Evolutionary conservation across 192 early-diverging fungal genomes (phyloP).

Genomic region (Chytriomyces sp.): DNA sequence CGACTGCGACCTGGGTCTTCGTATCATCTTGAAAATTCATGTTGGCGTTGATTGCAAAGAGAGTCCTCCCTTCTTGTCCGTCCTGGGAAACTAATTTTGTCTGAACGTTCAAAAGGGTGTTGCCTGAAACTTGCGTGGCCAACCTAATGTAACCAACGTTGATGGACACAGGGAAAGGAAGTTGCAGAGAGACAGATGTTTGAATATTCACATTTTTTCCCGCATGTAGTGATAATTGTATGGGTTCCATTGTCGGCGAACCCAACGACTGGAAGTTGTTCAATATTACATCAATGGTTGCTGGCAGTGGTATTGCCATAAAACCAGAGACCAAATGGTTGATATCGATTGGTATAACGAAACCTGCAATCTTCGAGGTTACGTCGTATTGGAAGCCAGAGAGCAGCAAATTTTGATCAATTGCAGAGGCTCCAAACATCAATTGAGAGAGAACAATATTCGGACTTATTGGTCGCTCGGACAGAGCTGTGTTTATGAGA

Average conservation of each 20-base stretch:
- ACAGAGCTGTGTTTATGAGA: not conserved
- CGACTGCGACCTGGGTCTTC: not conserved
- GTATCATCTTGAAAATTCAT: not conserved
- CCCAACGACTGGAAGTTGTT: not conserved
- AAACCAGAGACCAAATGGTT: not conserved
- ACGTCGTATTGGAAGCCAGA: not conserved
- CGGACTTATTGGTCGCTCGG: not conserved
- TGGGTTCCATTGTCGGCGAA: slow-evolving; percentile 4
- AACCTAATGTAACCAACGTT: slow-evolving; percentile 34
- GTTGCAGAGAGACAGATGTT: slow-evolving; percentile 30
- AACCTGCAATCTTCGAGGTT: not conserved
- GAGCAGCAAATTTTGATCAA: not conserved
- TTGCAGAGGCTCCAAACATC: not conserved
- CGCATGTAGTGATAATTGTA: slow-evolving; percentile 19
- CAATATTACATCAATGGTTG: not conserved
- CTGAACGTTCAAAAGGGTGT: slow-evolving; percentile 23
- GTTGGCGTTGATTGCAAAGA: not conserved
- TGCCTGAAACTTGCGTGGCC: slow-evolving; percentile 13
- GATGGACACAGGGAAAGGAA: slow-evolving; percentile 25
- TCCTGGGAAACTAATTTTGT: not conserved
- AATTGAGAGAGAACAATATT: not conserved
- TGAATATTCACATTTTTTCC: slow-evolving; percentile 30
- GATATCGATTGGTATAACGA: not conserved
- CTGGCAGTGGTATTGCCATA: not conserved
- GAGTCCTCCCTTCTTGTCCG: not conserved